Percentiles rank a stretch among this genome's conserved stretches.
phyloP scores from a whole-genome alignment of 2,329 filamentous ascomycete genomes.

The Calonectria henricotiae region DNA sequence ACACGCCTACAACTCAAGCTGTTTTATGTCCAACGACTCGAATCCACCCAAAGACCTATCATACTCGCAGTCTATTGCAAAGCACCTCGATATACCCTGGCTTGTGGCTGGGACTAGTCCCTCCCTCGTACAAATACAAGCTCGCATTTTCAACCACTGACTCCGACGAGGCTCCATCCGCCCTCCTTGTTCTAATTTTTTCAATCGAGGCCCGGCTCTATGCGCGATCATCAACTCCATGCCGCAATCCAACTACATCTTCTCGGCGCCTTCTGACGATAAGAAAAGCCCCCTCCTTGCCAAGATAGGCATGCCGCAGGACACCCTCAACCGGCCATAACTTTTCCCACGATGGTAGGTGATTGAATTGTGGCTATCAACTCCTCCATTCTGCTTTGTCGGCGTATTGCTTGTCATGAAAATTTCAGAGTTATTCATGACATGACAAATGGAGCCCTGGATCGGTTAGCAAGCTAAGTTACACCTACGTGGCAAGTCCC shows the following conservation, averaged over 20 bases:
- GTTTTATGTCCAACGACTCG: background rate
- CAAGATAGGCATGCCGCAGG: background rate
- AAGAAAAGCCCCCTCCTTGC: background rate
- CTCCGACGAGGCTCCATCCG: background rate
- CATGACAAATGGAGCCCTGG: background rate
- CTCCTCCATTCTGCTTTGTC: background rate
- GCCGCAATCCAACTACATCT: background rate
- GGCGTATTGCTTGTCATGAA: background rate
- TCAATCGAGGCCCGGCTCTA: constrained; percentile 14
- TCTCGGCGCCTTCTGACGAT: background rate
- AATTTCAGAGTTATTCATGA: background rate
- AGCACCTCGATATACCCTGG: constrained; percentile 4
- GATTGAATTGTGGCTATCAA: too few species aligned
- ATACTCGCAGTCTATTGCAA: constrained; percentile 1
- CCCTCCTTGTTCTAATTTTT: background rate
- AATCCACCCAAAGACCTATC: constrained; percentile 9
- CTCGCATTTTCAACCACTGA: background rate
- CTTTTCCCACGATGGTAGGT: background rate
- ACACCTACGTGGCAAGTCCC: constrained; percentile 3
- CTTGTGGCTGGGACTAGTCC: background rate
- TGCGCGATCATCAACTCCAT: constrained; percentile 10
- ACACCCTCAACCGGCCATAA: background rate
- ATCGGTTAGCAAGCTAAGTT: background rate
- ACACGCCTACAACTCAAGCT: background rate
- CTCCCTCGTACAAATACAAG: background rate